Evolutionary conservation across 805 yeast species (phyloP).

Genomic region (Metschnikowia arizonensis): DNA sequence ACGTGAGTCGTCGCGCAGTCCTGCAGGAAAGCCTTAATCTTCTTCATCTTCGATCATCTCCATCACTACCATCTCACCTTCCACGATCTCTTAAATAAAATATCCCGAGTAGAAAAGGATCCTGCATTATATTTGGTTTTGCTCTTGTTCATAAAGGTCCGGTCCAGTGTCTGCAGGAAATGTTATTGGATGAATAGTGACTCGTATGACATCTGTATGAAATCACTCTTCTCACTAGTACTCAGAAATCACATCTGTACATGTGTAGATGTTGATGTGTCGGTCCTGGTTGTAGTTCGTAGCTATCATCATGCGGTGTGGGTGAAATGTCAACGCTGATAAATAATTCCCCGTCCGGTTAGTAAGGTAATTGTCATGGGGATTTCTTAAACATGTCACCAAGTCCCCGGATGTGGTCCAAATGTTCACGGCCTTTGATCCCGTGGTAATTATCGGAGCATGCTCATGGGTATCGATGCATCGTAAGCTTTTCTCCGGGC

Average conservation of each 20-base stretch:
- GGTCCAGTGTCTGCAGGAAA: no score
- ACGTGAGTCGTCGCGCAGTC: constrained; percentile 1
- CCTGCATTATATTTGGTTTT: neutral
- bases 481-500: constrained; percentile 51
- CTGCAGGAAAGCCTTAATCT: no score
- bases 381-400: constrained; percentile 55
- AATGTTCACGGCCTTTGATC: constrained; percentile 70
- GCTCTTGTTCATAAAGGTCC: no score
- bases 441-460: constrained; percentile 91
- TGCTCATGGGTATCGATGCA: constrained; percentile 88
- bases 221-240: no score
- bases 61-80: neutral
- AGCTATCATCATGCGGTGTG: constrained; percentile 92
- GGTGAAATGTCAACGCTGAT: constrained; percentile 74
- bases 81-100: no score
- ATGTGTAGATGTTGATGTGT: constrained; percentile 55
- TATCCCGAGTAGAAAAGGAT: no score
- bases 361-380: constrained; percentile 42
- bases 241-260: constrained; percentile 36
- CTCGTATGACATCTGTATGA: no score
- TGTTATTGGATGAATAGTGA: no score
- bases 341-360: constrained; percentile 51
- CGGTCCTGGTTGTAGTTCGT: constrained; percentile 78
- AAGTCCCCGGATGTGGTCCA: constrained; percentile 85
- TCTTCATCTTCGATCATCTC: no score